phyloP scores from a whole-genome alignment of 116 monocot species.

The Trichopus zeylanicus region DNA sequence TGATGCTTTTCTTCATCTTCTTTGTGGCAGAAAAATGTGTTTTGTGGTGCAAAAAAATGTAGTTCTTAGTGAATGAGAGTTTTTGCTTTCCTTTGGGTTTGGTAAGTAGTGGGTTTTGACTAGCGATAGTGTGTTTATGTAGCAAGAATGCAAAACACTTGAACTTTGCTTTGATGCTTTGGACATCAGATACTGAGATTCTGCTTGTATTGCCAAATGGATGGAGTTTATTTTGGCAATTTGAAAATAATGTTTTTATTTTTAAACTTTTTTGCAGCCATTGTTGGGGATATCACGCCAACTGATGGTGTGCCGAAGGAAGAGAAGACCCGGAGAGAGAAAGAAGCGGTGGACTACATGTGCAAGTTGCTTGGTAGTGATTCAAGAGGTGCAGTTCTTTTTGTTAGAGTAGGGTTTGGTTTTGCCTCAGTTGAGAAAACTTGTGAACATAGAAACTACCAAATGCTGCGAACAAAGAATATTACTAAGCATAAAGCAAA shows the following conservation, averaged over 20 bases:
- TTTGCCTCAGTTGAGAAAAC: no score
- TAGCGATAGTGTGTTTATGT: no score
- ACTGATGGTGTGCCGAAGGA: conserved; percentile 70
- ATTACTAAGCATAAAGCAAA: no score
- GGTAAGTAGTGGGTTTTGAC: not conserved
- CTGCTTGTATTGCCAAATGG: no score
- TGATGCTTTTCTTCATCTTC: not conserved
- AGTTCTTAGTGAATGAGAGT: not conserved
- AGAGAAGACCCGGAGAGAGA: conserved; percentile 84
- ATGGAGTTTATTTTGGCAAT: not conserved
- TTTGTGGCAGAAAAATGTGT: not conserved
- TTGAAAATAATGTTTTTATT: not conserved
- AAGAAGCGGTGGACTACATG: conserved; percentile 82
- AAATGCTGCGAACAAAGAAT: no score
- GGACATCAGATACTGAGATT: no score
- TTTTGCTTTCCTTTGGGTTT: not conserved
- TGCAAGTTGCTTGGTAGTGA: conserved; percentile 78
- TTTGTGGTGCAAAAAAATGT: not conserved
- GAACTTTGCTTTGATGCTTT: no score
- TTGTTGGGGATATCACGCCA: conserved; percentile 95
- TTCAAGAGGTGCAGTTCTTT: conserved; percentile 54
- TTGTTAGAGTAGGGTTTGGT: no score
- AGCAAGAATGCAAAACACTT: no score
- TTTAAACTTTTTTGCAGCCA: conserved; percentile 37
- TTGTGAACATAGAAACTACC: no score